Evolutionary conservation across 23 red algal genomes (phyloP).

Genomic region (Agarophyton chilense): DNA sequence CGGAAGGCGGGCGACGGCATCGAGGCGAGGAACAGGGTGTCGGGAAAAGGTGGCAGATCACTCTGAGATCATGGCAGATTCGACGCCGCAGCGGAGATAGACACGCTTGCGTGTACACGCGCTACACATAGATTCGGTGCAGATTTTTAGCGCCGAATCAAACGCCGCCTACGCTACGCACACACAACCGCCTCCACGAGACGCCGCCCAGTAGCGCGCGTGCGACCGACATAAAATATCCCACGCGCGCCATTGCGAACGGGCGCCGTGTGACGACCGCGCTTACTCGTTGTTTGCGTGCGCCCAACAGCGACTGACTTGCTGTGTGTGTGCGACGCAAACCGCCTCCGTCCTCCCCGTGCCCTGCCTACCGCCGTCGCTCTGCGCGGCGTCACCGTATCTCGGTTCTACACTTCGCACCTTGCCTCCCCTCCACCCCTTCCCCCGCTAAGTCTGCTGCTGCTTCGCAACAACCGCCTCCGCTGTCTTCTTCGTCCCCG

Average conservation of each 20-base stretch:
- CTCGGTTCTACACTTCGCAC: neutral
- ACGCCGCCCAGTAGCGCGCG: neutral
- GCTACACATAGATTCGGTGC: neutral
- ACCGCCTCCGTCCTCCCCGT: neutral
- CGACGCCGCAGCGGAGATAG: no score
- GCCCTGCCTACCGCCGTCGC: neutral
- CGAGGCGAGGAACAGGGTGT: no score
- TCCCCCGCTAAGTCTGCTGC: neutral
- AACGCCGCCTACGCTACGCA: neutral
- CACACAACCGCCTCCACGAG: neutral
- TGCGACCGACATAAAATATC: conserved; percentile 17
- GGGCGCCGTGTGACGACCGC: neutral
- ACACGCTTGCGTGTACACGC: no score
- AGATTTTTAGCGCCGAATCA: conserved; percentile 8
- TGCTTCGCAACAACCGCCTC: neutral
- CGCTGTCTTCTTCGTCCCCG: neutral
- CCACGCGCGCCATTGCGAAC: neutral
- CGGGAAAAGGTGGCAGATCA: no score
- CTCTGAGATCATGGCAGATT: no score
- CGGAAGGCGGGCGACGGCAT: no score
- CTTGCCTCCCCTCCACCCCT: neutral
- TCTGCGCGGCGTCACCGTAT: neutral
- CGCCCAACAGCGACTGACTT: no score
- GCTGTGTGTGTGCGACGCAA: no score
- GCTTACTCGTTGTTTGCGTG: neutral